A percentile compares a stretch with the other conserved stretches of the same genome.
Evolutionary conservation across 2,329 filamentous ascomycete genomes (phyloP).

Genomic region (Blastomyces silverae): DNA sequence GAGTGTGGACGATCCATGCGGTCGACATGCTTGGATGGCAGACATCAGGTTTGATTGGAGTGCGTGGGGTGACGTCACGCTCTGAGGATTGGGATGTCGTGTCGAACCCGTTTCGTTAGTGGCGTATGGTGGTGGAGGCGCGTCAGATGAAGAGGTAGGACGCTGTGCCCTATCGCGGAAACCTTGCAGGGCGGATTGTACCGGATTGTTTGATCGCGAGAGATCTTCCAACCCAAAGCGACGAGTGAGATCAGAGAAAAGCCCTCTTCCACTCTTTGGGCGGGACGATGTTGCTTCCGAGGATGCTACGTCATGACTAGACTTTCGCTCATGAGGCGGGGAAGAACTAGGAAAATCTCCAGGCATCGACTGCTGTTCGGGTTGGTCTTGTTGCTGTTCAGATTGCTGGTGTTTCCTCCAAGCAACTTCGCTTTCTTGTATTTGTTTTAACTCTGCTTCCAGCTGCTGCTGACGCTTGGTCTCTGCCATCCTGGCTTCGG

Average conservation of each 20-base stretch:
- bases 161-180: slow-evolving; percentile 22
- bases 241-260: slow-evolving; percentile 63
- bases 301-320: not conserved
- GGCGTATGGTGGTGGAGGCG: slow-evolving; percentile 39
- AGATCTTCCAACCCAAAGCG: slow-evolving; percentile 60
- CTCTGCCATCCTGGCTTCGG: slow-evolving; percentile 80
- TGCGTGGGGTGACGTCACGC: slow-evolving; percentile 36
- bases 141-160: slow-evolving; percentile 14
- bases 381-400: slow-evolving; percentile 23
- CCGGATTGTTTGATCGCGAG: slow-evolving; percentile 24
- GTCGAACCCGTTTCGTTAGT: slow-evolving; percentile 27
- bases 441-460: slow-evolving; percentile 63
- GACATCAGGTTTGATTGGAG: slow-evolving; percentile 54
- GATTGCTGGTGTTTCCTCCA: slow-evolving; percentile 39
- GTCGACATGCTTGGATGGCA: slow-evolving; percentile 69
- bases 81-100: slow-evolving; percentile 29
- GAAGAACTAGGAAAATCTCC: slow-evolving; percentile 66
- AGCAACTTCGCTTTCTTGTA: slow-evolving; percentile 53
- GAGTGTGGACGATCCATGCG: slow-evolving; percentile 66
- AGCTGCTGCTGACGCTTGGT: slow-evolving; percentile 65
- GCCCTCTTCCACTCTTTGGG: slow-evolving; percentile 48
- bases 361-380: slow-evolving; percentile 53
- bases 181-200: slow-evolving; percentile 30
- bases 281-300: slow-evolving; percentile 23
- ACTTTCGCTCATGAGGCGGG: slow-evolving; percentile 30